Conservation (phyloP, 1,284 basidiomycete species). For the Dichomitus squalens region DNA sequence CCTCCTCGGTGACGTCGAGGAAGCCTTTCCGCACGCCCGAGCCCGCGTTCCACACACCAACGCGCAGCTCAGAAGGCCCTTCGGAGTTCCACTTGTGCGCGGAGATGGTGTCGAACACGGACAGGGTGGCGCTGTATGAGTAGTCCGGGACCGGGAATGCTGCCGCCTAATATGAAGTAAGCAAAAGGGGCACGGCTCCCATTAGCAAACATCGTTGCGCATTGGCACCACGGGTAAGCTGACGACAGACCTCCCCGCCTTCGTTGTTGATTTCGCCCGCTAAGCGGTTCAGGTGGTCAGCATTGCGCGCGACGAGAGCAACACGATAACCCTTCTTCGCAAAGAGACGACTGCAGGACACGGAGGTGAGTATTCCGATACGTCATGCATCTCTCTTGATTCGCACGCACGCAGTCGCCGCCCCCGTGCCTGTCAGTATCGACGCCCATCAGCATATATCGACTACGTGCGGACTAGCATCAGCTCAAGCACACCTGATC, state of each 20-base stretch:
- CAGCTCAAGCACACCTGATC: constrained; percentile 31
- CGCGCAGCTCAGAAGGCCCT: constrained; percentile 51
- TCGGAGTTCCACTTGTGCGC: constrained; percentile 43
- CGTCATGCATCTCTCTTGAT: neutral
- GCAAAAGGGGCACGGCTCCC: neutral
- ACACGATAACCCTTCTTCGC: constrained; percentile 67
- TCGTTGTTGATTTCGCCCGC: constrained; percentile 54
- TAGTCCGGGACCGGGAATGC: constrained; percentile 63
- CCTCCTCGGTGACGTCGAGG: constrained; percentile 62
- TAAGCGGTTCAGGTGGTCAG: constrained; percentile 53
- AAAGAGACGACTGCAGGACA: constrained; percentile 54
- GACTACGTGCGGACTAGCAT: neutral
- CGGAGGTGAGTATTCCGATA: neutral
- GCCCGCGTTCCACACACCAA: constrained; percentile 68
- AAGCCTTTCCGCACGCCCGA: constrained; percentile 64
- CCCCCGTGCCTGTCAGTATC: constrained; percentile 53
- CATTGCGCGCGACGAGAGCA: constrained; percentile 65
- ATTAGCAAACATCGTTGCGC: neutral
- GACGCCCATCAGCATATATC: neutral
- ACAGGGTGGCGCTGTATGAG: constrained; percentile 48
- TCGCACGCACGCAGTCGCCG: constrained; percentile 56
- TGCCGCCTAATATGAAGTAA: constrained; percentile 45
- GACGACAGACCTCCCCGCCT: constrained; percentile 54
- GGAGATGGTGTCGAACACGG: constrained; percentile 57
- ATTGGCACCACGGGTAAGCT: neutral